Evolutionary conservation across 1,284 basidiomycete genomes (phyloP).

Genomic region (Boletellus deceptivus): DNA sequence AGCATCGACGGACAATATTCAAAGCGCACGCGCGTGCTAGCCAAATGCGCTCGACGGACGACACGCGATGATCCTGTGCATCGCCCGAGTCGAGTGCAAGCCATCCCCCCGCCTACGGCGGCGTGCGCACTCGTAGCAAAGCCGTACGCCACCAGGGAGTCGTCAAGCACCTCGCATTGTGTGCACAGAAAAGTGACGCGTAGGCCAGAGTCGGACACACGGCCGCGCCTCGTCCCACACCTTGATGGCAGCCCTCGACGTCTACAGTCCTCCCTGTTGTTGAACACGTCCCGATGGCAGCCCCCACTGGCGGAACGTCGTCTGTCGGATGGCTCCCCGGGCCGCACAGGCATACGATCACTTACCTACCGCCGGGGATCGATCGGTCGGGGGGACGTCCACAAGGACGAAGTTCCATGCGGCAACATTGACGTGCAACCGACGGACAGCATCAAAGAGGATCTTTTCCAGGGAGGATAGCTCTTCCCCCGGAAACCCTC

Average conservation of each 20-base stretch:
- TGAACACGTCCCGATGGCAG: not conserved
- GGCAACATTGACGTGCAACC: constrained; percentile 39
- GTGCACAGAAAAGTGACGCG: constrained; percentile 27
- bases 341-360: not conserved
- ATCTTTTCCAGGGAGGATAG: constrained; percentile 20
- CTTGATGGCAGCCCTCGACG: constrained; percentile 14
- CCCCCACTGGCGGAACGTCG: not conserved
- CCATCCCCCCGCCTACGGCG: constrained; percentile 13
- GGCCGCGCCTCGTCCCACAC: constrained; percentile 33
- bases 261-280: not conserved
- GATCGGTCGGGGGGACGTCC: constrained; percentile 58
- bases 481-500: constrained; percentile 15
- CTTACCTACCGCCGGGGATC: constrained; percentile 24
- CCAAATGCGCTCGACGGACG: too few species aligned
- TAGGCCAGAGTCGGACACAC: constrained; percentile 9
- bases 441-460: constrained; percentile 24
- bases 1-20: too few species aligned
- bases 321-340: too few species aligned
- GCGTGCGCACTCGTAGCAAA: constrained; percentile 28
- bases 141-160: constrained; percentile 33
- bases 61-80: too few species aligned
- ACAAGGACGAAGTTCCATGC: constrained; percentile 65
- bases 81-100: too few species aligned
- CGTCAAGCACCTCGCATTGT: constrained; percentile 32
- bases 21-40: too few species aligned